Percentiles rank a stretch among this genome's conserved stretches.
Conservation (phyloP, 176 grass and related monocot species). For the Raddia distichophylla region DNA sequence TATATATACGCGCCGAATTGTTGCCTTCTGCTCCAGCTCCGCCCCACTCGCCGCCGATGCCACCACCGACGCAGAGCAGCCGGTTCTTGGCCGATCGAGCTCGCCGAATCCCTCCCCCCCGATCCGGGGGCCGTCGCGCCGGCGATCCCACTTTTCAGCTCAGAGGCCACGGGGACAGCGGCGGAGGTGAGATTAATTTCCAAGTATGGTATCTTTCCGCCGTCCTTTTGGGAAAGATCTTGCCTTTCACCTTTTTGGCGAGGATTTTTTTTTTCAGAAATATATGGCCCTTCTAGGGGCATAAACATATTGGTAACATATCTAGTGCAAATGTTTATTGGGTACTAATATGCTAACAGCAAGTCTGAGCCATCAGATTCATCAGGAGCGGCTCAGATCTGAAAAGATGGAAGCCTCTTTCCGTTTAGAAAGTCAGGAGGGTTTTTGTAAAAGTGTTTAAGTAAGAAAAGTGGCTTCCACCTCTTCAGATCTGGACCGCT, state of each 20-base stretch:
- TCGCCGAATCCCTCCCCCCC: not conserved
- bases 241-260: not conserved
- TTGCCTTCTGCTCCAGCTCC: not conserved
- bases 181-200: constrained; percentile 30
- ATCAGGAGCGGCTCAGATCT: no score
- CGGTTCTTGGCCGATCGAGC: constrained; percentile 11
- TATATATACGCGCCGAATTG: not conserved
- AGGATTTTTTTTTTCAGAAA: not conserved
- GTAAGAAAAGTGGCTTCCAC: no score
- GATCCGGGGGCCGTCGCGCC: not conserved
- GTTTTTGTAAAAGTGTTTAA: no score
- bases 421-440: no score
- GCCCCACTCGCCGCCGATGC: not conserved
- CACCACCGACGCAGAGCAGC: not conserved
- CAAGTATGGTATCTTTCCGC: not conserved
- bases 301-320: no score
- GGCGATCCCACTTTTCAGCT: not conserved
- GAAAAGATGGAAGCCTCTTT: no score
- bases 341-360: no score
- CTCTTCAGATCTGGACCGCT: no score
- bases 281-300: no score
- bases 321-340: no score
- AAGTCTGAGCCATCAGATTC: no score
- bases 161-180: not conserved
- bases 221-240: not conserved